Evolutionary conservation across 164 flowering plant species (phyloP).

Genomic region (Saururus chinensis): DNA sequence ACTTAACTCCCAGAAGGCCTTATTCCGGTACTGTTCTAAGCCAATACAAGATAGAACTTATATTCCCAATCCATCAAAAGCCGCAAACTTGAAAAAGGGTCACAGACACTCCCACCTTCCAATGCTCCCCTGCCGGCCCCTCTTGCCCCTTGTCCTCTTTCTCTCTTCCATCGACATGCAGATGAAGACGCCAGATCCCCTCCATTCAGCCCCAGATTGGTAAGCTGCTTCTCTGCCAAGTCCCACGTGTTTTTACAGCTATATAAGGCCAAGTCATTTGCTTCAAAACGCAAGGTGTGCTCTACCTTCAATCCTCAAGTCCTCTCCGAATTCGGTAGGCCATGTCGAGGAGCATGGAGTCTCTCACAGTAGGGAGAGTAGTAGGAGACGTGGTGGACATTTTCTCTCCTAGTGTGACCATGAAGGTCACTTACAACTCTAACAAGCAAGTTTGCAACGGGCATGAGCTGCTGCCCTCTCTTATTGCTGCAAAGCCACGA

Average conservation of each 20-base stretch:
- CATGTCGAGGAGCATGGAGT: conserved; percentile 39
- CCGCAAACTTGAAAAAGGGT: not conserved
- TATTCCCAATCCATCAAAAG: not conserved
- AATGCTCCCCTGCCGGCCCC: not conserved
- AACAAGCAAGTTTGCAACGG: conserved; percentile 60
- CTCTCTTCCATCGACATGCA: not conserved
- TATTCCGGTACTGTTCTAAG: not conserved
- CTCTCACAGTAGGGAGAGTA: conserved; percentile 62
- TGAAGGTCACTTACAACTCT: conserved; percentile 39
- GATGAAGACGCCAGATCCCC: too few species aligned
- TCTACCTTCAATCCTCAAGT: not conserved
- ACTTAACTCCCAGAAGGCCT: not conserved
- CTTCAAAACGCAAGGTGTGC: not conserved
- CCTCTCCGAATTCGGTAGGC: not conserved
- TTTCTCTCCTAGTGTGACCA: conserved; percentile 44
- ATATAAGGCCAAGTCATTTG: not conserved
- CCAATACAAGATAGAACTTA: not conserved
- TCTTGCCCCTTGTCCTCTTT: not conserved
- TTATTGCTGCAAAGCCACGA: conserved; percentile 40
- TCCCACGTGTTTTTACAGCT: not conserved
- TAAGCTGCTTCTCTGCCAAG: not conserved
- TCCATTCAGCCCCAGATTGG: too few species aligned
- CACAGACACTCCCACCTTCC: not conserved
- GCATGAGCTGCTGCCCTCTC: conserved; percentile 58
- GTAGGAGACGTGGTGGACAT: conserved; percentile 73